Evolutionary conservation across 2,329 filamentous ascomycete genomes (phyloP).

Genomic region (Aureobasidium musti): DNA sequence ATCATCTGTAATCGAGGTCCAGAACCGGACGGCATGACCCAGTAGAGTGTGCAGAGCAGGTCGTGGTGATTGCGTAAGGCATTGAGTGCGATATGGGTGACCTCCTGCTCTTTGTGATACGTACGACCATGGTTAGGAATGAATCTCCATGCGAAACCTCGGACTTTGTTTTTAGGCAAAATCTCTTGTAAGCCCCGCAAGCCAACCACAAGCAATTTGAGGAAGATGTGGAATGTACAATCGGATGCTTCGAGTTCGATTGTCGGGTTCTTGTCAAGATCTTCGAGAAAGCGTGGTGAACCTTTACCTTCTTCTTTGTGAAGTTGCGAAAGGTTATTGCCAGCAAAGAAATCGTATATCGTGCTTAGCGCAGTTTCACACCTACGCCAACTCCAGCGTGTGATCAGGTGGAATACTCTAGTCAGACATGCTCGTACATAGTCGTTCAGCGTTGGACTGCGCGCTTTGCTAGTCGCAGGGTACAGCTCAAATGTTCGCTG

Average conservation of each 20-base stretch:
- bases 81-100: slow-evolving; percentile 57
- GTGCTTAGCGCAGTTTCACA: slow-evolving; percentile 57
- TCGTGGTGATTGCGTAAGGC: slow-evolving; percentile 64
- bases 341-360: slow-evolving; percentile 63
- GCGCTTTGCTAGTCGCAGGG: slow-evolving; percentile 44
- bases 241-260: slow-evolving; percentile 53
- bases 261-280: slow-evolving; percentile 48
- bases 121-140: slow-evolving; percentile 63
- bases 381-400: slow-evolving; percentile 58
- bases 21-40: slow-evolving; percentile 55
- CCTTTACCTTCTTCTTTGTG: slow-evolving; percentile 54
- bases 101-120: slow-evolving; percentile 59
- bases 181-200: slow-evolving; percentile 50
- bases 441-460: slow-evolving; percentile 54
- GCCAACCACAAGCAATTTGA: slow-evolving; percentile 58
- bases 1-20: slow-evolving; percentile 57
- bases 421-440: slow-evolving; percentile 57
- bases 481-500: slow-evolving; percentile 53
- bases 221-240: slow-evolving; percentile 59
- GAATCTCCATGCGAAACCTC: slow-evolving; percentile 58
- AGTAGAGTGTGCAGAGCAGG: slow-evolving; percentile 61
- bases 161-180: slow-evolving; percentile 57
- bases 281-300: slow-evolving; percentile 57
- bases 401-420: slow-evolving; percentile 57
- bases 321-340: slow-evolving; percentile 55